A percentile compares a stretch with the other conserved stretches of the same genome.
These are phyloP conservation scores for Stevia rebaudiana DNA, from an alignment of 140 eudicot species.

Conservation along the genomic window DNA sequence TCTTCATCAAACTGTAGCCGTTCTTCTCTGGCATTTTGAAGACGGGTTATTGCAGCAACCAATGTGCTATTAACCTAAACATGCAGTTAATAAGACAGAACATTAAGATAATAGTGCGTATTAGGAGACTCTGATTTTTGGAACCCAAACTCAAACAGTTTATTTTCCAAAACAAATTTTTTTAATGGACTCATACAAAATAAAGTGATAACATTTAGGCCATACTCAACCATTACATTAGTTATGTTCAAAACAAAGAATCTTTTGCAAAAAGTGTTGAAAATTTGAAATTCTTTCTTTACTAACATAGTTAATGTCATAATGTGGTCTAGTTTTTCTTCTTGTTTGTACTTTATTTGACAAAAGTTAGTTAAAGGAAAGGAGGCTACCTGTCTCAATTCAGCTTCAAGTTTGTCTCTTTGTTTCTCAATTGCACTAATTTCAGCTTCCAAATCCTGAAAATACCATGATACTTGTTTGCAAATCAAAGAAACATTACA, in stretches of 20 bases:
- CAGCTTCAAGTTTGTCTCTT: slow-evolving; percentile 69
- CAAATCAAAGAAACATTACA: neutral
- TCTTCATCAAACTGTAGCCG: slow-evolving; percentile 80
- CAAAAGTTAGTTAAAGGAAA: neutral
- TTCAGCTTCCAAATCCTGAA: slow-evolving; percentile 60
- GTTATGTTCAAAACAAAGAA: neutral
- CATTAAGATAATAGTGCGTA: neutral
- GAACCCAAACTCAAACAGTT: neutral
- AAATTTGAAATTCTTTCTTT: neutral
- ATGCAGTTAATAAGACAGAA: neutral
- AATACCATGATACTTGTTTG: slow-evolving; percentile 7
- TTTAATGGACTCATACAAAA: neutral
- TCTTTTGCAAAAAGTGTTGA: neutral
- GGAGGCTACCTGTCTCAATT: slow-evolving; percentile 47
- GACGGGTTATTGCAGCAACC: slow-evolving; percentile 54
- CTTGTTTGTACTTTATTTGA: slow-evolving; percentile 13
- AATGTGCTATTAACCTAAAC: slow-evolving; percentile 52
- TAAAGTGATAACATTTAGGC: neutral
- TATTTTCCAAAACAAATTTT: neutral
- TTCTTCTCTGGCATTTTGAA: slow-evolving; percentile 75
- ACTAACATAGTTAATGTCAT: neutral
- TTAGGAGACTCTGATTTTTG: neutral
- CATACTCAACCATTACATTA: too few relatives aligned
- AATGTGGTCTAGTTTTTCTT: neutral
- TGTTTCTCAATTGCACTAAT: slow-evolving; percentile 54